Evolutionary conservation across 2,329 filamentous ascomycete species (phyloP).

Genomic region (Trichoderma gracile): DNA sequence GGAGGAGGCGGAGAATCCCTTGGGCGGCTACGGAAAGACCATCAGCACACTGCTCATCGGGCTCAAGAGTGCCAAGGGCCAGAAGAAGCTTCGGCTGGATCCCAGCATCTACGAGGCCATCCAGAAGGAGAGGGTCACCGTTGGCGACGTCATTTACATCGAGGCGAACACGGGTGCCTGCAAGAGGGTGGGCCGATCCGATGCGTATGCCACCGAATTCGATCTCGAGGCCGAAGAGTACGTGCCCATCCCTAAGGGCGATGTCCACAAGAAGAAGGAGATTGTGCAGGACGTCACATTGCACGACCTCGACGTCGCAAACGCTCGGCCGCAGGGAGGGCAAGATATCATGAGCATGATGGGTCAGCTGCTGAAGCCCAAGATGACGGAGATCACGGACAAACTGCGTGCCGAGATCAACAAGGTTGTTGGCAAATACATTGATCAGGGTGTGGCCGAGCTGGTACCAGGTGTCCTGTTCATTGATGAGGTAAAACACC

Average conservation of each 20-base stretch:
- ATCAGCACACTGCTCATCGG: slow-evolving; percentile 95
- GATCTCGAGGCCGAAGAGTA: slow-evolving; percentile 99
- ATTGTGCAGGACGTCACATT: slow-evolving; percentile 98
- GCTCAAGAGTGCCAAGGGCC: slow-evolving; percentile 91
- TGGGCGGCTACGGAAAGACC: slow-evolving; percentile 95
- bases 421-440: slow-evolving; percentile 98
- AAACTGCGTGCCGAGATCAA: slow-evolving; percentile 96
- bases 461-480: slow-evolving; percentile 97
- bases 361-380: slow-evolving; percentile 99
- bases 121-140: slow-evolving; percentile 93
- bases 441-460: slow-evolving; percentile 96
- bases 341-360: slow-evolving; percentile 99
- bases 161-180: slow-evolving; percentile 98
- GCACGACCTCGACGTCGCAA: slow-evolving; percentile 94
- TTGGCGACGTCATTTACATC: slow-evolving; percentile 98
- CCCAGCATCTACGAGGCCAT: slow-evolving; percentile 99
- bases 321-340: slow-evolving; percentile 90
- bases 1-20: slow-evolving; percentile 95
- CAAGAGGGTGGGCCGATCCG: slow-evolving; percentile 92
- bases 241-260: slow-evolving; percentile 96
- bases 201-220: slow-evolving; percentile 97
- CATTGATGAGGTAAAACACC: slow-evolving; percentile 80
- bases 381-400: slow-evolving; percentile 99
- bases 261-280: slow-evolving; percentile 99
- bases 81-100: slow-evolving; percentile 95